A percentile compares a stretch with the other conserved stretches of the same genome.
These are phyloP conservation scores for Cymbomonas tetramitiformis DNA, from an alignment of 139 green algal genomes.

Conservation along the genomic window DNA sequence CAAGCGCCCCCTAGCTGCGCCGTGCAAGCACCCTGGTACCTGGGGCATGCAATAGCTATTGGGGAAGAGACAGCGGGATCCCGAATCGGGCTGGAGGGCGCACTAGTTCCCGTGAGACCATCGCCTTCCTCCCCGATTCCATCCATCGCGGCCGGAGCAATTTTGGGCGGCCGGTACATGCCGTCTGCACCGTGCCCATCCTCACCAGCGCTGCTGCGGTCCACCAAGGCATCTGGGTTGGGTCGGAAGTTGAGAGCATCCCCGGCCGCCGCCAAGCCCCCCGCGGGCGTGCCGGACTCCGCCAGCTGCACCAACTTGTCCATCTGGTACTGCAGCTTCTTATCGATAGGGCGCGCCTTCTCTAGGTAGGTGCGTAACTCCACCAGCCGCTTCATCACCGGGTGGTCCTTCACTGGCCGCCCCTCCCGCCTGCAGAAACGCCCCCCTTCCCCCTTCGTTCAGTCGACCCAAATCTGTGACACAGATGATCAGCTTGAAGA, in stretches of 20 bases:
- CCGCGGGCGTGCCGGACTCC: background rate
- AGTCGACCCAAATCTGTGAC: background rate
- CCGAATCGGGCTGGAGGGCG: background rate
- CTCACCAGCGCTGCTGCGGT: constrained; percentile 12
- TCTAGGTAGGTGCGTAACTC: constrained; percentile 65
- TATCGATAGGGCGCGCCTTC: constrained; percentile 82
- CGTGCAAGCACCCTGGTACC: too few relatives aligned
- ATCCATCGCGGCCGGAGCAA: constrained; percentile 71
- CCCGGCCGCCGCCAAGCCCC: background rate
- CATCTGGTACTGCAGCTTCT: constrained; percentile 85
- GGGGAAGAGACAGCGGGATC: background rate
- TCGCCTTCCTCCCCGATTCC: constrained; percentile 14
- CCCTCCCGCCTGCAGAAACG: too few relatives aligned
- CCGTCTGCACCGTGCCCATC: constrained; percentile 29
- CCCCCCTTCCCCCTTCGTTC: constrained; percentile 23
- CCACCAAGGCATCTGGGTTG: constrained; percentile 53
- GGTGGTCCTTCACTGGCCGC: constrained; percentile 66
- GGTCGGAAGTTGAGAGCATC: constrained; percentile 42
- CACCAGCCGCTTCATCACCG: constrained; percentile 62
- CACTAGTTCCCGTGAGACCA: constrained; percentile 19
- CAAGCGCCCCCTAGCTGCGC: too few relatives aligned
- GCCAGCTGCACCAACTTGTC: constrained; percentile 68
- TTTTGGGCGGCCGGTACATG: constrained; percentile 72
- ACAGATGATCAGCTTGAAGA: too few relatives aligned
- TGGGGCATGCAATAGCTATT: too few relatives aligned